Evolutionary conservation across 164 flowering plant species (phyloP), one percentile per base, ranked within the genome.

Genomic region (Hamamelis virginiana): DNA sequence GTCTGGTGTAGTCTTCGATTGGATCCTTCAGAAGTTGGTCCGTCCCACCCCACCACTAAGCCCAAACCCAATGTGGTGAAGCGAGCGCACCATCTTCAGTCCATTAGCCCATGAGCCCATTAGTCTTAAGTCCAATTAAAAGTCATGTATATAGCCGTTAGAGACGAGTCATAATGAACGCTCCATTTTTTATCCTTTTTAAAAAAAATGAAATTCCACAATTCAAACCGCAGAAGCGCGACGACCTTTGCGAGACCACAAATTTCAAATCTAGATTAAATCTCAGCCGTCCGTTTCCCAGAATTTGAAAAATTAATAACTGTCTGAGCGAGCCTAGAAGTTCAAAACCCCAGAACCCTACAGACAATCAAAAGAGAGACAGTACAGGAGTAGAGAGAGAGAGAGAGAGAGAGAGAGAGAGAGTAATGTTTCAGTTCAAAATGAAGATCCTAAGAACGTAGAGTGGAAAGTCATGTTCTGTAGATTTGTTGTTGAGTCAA

Each of bases 201-300:
- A 52, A 57, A 56, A 33, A 33, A 58, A 41, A 19, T 19, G 8
- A 65, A 21, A 61, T 66, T 56, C 33, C 28, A 21, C 45, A 61
- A 58, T 85, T 81, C 85, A 78, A 85, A 85, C 65, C 63, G 44
- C 69, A 47, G 73, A 47, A 50, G 81, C 82, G 86, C 84, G 80
- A 56, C 15, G 27, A n/a, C 28, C 8, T 38, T 13, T 23, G 6
- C 59, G n/a, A 19, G 46, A 18, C 12, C 5, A 11, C 12, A 45
- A 25, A 51, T 67, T 74, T 66, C 53, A 65, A 79, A 72, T 44
- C 41, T 1, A 22, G 57, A 73, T 53, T 45, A 9, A 12, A 78
- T 77, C 83, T 64, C 59, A 50, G 46, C 84, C 84, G 82, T 83
- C 77, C 79, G 64, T 79, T 69, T 58, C 21, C 45, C 33, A 33